Conservation (phyloP, 139 green algal species). For the Tetratostichococcus sp. region DNA sequence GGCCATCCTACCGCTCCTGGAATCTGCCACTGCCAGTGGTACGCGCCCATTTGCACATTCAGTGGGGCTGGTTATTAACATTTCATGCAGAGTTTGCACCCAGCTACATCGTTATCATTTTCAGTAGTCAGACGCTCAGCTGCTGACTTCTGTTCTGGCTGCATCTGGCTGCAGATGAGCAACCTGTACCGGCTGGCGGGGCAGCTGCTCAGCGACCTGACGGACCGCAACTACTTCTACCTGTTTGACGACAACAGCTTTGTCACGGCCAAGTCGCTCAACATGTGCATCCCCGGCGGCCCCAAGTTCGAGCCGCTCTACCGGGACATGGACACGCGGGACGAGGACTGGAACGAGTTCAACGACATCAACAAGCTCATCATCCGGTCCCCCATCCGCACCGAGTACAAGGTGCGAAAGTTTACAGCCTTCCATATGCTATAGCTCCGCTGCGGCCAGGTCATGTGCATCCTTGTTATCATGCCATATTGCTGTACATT, state of each 20-base stretch:
- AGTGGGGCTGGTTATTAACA: too few relatives aligned
- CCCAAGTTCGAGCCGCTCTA: slow-evolving; percentile 99
- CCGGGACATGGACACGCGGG: slow-evolving; percentile 90
- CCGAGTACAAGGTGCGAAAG: slow-evolving; percentile 71
- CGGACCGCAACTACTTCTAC: slow-evolving; percentile 99
- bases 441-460: too few relatives aligned
- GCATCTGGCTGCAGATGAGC: not conserved
- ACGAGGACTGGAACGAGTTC: slow-evolving; percentile 99
- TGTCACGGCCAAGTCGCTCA: slow-evolving; percentile 87
- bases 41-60: slow-evolving; percentile 12
- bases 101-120: too few relatives aligned
- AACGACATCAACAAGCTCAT: slow-evolving; percentile 99
- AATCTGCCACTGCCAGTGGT: slow-evolving; percentile 94
- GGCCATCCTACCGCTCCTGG: slow-evolving; percentile 91
- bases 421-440: not conserved
- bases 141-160: not conserved
- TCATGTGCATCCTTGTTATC: too few relatives aligned
- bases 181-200: slow-evolving; percentile 28
- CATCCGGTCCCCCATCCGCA: slow-evolving; percentile 87
- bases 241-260: slow-evolving; percentile 90
- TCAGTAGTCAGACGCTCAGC: too few relatives aligned
- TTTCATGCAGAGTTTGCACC: too few relatives aligned
- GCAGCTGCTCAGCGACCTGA: slow-evolving; percentile 95
- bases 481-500: too few relatives aligned
- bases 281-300: slow-evolving; percentile 97